Base-by-base conservation (phyloP, 164 flowering plant species). In the Nelumbo lutea region DNA sequence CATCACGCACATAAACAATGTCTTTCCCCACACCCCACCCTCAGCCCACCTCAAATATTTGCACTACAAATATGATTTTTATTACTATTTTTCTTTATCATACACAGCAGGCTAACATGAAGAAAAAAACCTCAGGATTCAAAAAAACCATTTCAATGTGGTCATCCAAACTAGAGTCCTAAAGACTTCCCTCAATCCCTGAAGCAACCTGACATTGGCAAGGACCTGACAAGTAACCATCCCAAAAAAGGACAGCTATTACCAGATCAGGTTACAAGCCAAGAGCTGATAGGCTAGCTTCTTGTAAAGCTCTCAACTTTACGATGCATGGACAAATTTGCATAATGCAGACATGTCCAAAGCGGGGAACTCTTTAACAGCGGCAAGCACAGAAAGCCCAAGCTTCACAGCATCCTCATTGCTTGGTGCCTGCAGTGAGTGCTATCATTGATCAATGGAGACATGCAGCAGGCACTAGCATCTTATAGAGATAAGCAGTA, bases 371-470 rank as follows among this genome's bases (percentile, higher is more conserved):
- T 86, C 93, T 63, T 84, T 85, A 3, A 80, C 85, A 61, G 89
- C 93, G 59, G 82, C 80, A 70, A 78, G 84, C 66, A 93, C 99
- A 57, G 78, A 76, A 9, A 81, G 88, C 40, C 90, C 97, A 70
- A 96, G 97, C 75, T 85, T 90, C 68, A 83, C 79, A 10, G 97
- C 96, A 66, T 89, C 95, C 50, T 84, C 95, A 2, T 79, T 53
- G 81, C 85, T 91, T 42, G 82, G 82, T 68, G 96, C 96, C 99
- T 95, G 68, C 55, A 69, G 55, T 27, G 68, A 62, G 11, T 53
- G 40, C 60, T n/a, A 57, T 43, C 57, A 43, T 13, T 7, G n/a
- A 48, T 68, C 65, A 78, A 64, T 57, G 7, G 5, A 15, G 14
- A n/a, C 48, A 53, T 64, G 11, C 42, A 6, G 40, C 3, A 13